Conservation (phyloP, 495 filamentous ascomycete genomes). For the Cudoniella acicularis region DNA sequence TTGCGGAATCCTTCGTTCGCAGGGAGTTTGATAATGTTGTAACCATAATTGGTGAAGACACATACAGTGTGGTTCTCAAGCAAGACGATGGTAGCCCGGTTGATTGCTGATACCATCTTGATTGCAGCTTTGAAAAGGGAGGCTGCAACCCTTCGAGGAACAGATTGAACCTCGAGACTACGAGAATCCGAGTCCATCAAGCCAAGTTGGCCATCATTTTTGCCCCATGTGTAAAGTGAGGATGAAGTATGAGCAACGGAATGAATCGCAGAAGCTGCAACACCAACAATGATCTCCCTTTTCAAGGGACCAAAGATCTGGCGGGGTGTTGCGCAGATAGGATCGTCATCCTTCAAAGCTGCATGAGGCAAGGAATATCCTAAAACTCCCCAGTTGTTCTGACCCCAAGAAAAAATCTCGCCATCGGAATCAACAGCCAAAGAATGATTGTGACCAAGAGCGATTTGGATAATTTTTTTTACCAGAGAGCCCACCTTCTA, state of each 20-base stretch:
- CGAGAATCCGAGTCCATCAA: slow-evolving; percentile 92
- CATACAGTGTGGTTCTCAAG: slow-evolving; percentile 85
- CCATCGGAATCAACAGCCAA: slow-evolving; percentile 78
- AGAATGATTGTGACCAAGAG: slow-evolving; percentile 87
- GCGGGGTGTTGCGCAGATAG: slow-evolving; percentile 72
- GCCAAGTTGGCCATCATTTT: slow-evolving; percentile 92
- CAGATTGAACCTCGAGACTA: slow-evolving; percentile 76
- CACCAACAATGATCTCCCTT: slow-evolving; percentile 74
- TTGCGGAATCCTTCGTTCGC: slow-evolving; percentile 62
- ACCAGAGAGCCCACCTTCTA: slow-evolving; percentile 66
- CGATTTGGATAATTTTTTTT: slow-evolving; percentile 67
- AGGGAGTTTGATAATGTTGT: slow-evolving; percentile 79
- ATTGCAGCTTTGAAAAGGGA: slow-evolving; percentile 79
- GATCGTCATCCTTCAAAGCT: slow-evolving; percentile 67
- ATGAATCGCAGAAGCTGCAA: slow-evolving; percentile 87
- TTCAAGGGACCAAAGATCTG: slow-evolving; percentile 92
- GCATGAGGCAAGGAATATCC: slow-evolving; percentile 64
- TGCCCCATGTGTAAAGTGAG: slow-evolving; percentile 90
- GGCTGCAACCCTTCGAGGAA: slow-evolving; percentile 81
- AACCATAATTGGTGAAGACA: slow-evolving; percentile 91
- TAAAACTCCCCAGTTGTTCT: slow-evolving; percentile 80
- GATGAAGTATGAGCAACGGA: slow-evolving; percentile 80
- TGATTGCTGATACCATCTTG: slow-evolving; percentile 78
- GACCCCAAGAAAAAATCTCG: slow-evolving; percentile 90
- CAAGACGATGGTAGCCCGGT: slow-evolving; percentile 81